phyloP scores from a whole-genome alignment of 129 eudicot genomes.

The Rutidosis leptorrhynchoides region DNA sequence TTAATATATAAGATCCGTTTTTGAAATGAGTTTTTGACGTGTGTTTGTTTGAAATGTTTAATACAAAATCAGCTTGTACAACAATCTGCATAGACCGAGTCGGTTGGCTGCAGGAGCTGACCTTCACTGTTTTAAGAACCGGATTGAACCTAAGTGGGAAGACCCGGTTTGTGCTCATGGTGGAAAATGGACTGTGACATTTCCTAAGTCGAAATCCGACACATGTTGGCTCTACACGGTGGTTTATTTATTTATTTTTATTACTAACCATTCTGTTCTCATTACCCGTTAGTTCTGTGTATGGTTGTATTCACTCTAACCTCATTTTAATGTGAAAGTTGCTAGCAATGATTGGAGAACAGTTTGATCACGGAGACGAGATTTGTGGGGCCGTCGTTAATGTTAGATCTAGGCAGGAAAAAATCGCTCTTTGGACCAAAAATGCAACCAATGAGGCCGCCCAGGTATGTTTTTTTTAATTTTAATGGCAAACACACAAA shows the following conservation, averaged over 20 bases:
- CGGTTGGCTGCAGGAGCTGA: slow-evolving; percentile 69
- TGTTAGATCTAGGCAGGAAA: slow-evolving; percentile 71
- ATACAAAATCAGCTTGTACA: slow-evolving; percentile 61
- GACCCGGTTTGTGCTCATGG: slow-evolving; percentile 95
- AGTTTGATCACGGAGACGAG: slow-evolving; percentile 88
- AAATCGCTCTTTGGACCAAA: slow-evolving; percentile 84
- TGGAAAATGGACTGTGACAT: slow-evolving; percentile 86
- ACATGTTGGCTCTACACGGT: slow-evolving; percentile 83
- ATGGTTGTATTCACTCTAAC: not conserved
- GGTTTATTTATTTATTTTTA: slow-evolving; percentile 3
- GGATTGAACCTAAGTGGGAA: slow-evolving; percentile 94
- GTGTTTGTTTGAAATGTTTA: not conserved
- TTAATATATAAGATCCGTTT: not conserved
- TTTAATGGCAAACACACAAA: too few relatives aligned
- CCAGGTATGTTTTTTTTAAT: slow-evolving; percentile 86
- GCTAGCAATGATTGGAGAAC: slow-evolving; percentile 97
- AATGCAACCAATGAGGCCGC: slow-evolving; percentile 90
- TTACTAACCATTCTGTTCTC: not conserved
- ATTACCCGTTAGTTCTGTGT: not conserved
- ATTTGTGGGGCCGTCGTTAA: slow-evolving; percentile 95
- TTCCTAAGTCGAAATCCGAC: slow-evolving; percentile 61
- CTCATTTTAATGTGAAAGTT: slow-evolving; percentile 36
- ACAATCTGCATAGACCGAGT: slow-evolving; percentile 76
- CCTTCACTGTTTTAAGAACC: slow-evolving; percentile 75
- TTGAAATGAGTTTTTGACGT: not conserved